Evolutionary conservation across 73 alveolate species (phyloP).

Genomic region (Paramecium primaurelia): DNA sequence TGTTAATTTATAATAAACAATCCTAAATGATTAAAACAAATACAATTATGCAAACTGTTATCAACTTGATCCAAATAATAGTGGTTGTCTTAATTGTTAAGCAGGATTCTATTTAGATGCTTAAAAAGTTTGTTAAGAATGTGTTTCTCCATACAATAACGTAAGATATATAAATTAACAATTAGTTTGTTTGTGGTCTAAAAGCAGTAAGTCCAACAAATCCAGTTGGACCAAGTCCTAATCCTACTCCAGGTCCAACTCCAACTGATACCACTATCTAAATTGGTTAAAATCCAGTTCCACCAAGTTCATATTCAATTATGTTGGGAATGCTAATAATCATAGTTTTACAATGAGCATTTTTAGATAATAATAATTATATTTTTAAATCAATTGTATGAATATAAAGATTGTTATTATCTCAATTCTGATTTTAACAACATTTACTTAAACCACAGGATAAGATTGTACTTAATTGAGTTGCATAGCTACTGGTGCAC

Average conservation of each 20-base stretch:
- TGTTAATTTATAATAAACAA: neutral
- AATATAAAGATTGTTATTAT: neutral
- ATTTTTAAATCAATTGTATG: neutral
- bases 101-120: neutral
- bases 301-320: neutral
- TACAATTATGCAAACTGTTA: neutral
- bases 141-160: neutral
- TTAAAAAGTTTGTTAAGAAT: neutral
- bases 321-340: neutral
- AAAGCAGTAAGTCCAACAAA: neutral
- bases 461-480: neutral
- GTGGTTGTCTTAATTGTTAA: neutral
- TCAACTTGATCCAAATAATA: neutral
- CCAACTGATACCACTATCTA: neutral
- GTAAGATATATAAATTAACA: neutral
- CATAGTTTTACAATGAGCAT: neutral
- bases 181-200: constrained; percentile 1
- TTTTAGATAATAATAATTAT: neutral
- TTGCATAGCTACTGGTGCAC: neutral
- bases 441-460: neutral
- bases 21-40: too few relatives aligned
- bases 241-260: neutral
- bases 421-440: neutral
- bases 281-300: neutral
- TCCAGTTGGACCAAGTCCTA: neutral